These are phyloP conservation scores for Cladorrhinum sp. DNA, from an alignment of 2,329 filamentous ascomycete genomes.

Conservation along the genomic window DNA sequence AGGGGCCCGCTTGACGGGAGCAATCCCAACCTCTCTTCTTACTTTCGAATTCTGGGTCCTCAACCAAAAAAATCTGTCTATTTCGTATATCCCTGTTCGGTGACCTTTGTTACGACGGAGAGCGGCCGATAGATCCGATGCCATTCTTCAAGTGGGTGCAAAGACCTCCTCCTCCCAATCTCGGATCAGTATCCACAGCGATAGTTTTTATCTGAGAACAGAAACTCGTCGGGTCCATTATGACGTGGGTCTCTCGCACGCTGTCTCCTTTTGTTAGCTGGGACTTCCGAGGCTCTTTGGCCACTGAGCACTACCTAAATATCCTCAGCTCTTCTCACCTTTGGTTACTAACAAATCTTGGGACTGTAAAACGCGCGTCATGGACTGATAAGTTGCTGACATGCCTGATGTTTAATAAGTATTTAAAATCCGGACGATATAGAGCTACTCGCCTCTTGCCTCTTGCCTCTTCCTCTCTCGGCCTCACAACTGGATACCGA, in stretches of 20 bases:
- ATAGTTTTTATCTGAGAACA: not conserved
- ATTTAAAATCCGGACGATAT: not conserved
- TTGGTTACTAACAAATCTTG: not conserved
- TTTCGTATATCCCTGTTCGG: not conserved
- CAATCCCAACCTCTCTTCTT: not conserved
- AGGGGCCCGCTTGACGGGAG: not conserved
- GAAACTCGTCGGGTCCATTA: not conserved
- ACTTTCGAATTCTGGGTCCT: not conserved
- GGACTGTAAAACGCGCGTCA: not conserved
- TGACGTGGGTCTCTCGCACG: not conserved
- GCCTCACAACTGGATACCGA: conserved; percentile 15
- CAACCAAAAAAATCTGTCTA: not conserved
- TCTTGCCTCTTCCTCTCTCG: not conserved
- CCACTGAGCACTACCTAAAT: not conserved
- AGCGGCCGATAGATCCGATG: not conserved
- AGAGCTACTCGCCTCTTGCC: not conserved
- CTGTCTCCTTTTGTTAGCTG: not conserved
- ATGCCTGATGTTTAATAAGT: not conserved
- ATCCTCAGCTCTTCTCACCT: not conserved
- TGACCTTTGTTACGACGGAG: not conserved
- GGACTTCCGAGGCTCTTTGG: not conserved
- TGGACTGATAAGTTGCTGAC: not conserved
- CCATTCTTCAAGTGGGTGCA: not conserved
- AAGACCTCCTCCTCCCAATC: not conserved
- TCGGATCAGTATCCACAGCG: not conserved